Conservation (phyloP, 129 eudicot species). For the Flaveria bidentis region DNA sequence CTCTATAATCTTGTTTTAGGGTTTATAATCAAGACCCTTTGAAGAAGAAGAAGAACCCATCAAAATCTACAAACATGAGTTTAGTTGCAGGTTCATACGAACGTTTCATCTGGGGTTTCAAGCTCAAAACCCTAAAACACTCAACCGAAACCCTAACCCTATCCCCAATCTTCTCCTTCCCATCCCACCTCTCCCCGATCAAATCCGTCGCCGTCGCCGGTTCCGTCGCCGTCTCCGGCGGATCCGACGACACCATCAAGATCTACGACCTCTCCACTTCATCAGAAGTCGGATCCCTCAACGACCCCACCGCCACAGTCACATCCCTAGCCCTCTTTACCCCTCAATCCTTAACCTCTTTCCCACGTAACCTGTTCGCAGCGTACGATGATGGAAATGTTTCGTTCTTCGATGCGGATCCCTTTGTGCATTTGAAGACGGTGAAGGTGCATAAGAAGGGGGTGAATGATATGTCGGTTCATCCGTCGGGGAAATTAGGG, state of each 20-base stretch:
- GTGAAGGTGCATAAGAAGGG: constrained; percentile 60
- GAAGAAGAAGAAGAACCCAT: neutral
- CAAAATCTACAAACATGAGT: constrained; percentile 47
- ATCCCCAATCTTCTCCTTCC: constrained; percentile 82
- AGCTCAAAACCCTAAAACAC: constrained; percentile 57
- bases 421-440: constrained; percentile 70
- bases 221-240: constrained; percentile 85
- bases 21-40: neutral
- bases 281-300: constrained; percentile 73
- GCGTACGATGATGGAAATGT: constrained; percentile 72
- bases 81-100: constrained; percentile 94
- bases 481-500: constrained; percentile 71
- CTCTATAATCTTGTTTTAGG: neutral
- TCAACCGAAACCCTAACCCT: constrained; percentile 56
- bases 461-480: constrained; percentile 65
- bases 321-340: constrained; percentile 63
- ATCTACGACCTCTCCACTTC: constrained; percentile 85
- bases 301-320: constrained; percentile 63
- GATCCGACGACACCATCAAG: constrained; percentile 86
- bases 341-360: constrained; percentile 45
- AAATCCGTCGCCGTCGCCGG: constrained; percentile 86
- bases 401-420: constrained; percentile 79
- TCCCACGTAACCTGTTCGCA: constrained; percentile 75
- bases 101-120: constrained; percentile 92
- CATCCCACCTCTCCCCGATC: constrained; percentile 81